These are phyloP conservation scores for Polychytrium aggregatum DNA, from an alignment of 192 early-diverging fungal genomes.

Conservation along the genomic window DNA sequence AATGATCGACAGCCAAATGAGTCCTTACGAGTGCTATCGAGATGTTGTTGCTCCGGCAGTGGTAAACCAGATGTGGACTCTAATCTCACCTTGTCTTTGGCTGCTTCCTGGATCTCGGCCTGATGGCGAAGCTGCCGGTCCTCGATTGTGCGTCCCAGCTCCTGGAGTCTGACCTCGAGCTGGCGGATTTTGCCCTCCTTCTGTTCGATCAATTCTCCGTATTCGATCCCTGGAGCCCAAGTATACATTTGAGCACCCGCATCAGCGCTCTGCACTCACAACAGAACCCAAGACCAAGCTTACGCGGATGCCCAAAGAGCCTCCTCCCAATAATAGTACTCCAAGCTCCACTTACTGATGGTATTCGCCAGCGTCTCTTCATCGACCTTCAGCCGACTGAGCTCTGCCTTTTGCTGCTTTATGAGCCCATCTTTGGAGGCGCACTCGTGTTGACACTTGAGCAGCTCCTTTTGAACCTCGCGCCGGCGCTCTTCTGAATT, in stretches of 20 bases:
- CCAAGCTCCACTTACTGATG: slow-evolving; percentile 16
- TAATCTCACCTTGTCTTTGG: slow-evolving; percentile 33
- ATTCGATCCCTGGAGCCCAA: slow-evolving; percentile 4
- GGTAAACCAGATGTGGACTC: background rate
- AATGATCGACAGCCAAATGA: too few species aligned
- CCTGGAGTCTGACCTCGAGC: slow-evolving; percentile 10
- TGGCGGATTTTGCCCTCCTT: slow-evolving; percentile 12
- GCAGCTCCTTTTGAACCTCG: slow-evolving; percentile 29
- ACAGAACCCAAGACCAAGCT: background rate
- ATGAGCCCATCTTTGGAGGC: slow-evolving; percentile 26
- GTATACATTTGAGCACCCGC: too few species aligned
- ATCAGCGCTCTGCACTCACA: background rate
- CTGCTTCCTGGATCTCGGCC: slow-evolving; percentile 13
- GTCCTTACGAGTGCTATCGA: too few species aligned
- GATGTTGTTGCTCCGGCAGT: too few species aligned
- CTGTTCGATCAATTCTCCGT: slow-evolving; percentile 18
- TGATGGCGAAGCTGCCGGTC: slow-evolving; percentile 10
- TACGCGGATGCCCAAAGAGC: background rate
- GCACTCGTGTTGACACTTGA: slow-evolving; percentile 28
- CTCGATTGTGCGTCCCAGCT: too few species aligned
- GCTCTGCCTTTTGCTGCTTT: slow-evolving; percentile 29
- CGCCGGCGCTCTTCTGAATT: slow-evolving; percentile 16
- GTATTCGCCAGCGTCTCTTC: slow-evolving; percentile 19
- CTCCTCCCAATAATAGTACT: background rate
- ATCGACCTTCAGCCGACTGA: slow-evolving; percentile 28